Evolutionary conservation across 2,329 filamentous ascomycete genomes (phyloP), one percentile per base, ranked within the genome.

Genomic region (Pyrenophora graminea): DNA sequence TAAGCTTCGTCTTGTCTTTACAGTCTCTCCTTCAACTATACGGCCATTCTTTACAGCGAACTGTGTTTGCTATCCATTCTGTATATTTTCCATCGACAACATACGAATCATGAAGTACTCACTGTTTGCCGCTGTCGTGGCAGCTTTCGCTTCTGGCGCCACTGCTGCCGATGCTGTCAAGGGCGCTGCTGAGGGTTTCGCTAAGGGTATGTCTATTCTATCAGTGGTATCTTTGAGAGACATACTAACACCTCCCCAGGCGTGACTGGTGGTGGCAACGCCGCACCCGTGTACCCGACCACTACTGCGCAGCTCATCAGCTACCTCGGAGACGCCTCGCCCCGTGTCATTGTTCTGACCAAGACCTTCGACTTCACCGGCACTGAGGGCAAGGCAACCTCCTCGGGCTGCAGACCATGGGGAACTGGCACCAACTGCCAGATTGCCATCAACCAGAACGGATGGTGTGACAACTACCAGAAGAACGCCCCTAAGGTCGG

Each of bases 391-490:
- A 79, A 75, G 3, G 75, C 74, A 27, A 81, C 75, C 23, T 77
- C 69, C 34, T 78, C 75, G 13, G 84, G 84, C 18, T 87, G 85
- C 61, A 79, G 82, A 13, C 83, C 84, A 19, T 69, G 67, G 59
- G 69, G 69, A 12, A 72, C 69, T 51, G 82, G 81, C 32, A 82
- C 80, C 21, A 77, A 67, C 9, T 83, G 84, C 71, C 84, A 87
- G 75, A 61, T 79, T 36, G 81, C 84, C 56, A 85, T 87, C 68
- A 75, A 82, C 74, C 72, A 84, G 65, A 64, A 77, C 63, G 84
- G 81, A 79, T 86, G 84, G 70, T 69, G 65, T 44, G 74, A 67
- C 48, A 85, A 85, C 74, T 82, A 86, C 68, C 74, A 86, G 70
- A 73, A 81, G 45, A 74, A 75, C 31, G 79, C 81, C 2, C 76